Evolutionary conservation across 2,329 filamentous ascomycete genomes (phyloP), one percentile per base, ranked within the genome.

Genomic region (Dichotomopilus funicola): DNA sequence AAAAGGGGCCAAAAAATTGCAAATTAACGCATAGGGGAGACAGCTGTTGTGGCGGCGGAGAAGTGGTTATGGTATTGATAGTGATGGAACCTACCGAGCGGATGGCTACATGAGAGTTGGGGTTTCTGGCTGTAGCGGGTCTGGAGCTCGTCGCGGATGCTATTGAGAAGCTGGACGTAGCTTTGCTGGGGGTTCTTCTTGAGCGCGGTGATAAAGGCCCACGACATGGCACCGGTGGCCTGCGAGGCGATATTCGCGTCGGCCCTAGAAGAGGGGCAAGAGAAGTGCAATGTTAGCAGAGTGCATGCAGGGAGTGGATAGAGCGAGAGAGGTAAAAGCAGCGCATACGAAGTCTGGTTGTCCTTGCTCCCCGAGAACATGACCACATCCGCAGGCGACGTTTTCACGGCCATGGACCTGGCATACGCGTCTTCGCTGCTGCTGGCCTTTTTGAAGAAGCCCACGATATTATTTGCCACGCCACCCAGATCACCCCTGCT

Each of bases 291-390:
- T 49, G 53, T 50, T 27, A 55, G 43, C 8, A 37, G 7, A 36
- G 19, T 7, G 3, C n/a, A 37, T 19, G n/a, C 33, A 5, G 8
- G 6, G 7, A 34, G 12, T 27, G 12, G 35, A 5, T 11, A 11
- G 11, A 35, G n/a, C n/a, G 27, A 67, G 34, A 59, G 56, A 63
- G 68, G 27, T 4, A 12, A 33, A 13, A 8, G 47, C 27, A 68
- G 61, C 65, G 85, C 87, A 75, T 77, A 90, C 85, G 88, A 91
- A 66, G 92, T 99, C 74, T 99, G 94, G 63, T 88, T 85, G 68
- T 97, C 94, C 72, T 97, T 97, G 76, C 89, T 95, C 55, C 94
- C 94, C 53, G 90, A 95, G 83, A 91, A 94, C 90, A 97, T 96
- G 69, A 97, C 81, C 45, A 99, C 92, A 71, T 97, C 94, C 45